phyloP scores from a whole-genome alignment of 2,329 filamentous ascomycete genomes.

The Bimuria novae-zelandiae region DNA sequence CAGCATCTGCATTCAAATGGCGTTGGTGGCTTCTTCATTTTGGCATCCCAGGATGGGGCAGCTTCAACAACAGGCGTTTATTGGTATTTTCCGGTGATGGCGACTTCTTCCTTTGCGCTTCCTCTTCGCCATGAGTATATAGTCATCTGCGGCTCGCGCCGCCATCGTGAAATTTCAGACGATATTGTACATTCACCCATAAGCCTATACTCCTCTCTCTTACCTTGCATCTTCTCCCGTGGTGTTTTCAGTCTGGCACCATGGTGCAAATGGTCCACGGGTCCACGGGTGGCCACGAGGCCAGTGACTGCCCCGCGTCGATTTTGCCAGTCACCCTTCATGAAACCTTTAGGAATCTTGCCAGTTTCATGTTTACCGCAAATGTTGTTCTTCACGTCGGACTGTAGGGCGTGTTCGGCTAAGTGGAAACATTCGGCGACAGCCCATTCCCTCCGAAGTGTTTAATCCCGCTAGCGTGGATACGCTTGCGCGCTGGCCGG shows the following conservation, averaged over 20 bases:
- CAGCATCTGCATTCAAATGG: constrained; percentile 29
- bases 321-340: no score
- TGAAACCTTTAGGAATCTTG: no score
- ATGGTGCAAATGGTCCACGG: no score
- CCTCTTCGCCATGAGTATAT: constrained; percentile 5
- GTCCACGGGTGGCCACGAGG: no score
- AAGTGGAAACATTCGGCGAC: background rate
- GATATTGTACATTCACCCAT: background rate
- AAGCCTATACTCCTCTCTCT: background rate
- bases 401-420: background rate
- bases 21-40: constrained; percentile 7
- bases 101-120: background rate
- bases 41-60: background rate
- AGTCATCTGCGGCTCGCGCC: constrained; percentile 6
- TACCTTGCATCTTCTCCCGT: no score
- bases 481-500: constrained; percentile 9
- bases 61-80: background rate
- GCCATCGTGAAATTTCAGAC: constrained; percentile 2
- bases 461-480: background rate
- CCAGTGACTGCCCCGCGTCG: no score
- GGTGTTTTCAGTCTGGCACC: no score
- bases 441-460: background rate
- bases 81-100: background rate
- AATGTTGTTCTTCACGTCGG: no score
- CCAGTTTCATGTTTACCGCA: no score